These are phyloP conservation scores for Aureobasidium vineae DNA, from an alignment of 2,329 filamentous ascomycete species.

Conservation along the genomic window DNA sequence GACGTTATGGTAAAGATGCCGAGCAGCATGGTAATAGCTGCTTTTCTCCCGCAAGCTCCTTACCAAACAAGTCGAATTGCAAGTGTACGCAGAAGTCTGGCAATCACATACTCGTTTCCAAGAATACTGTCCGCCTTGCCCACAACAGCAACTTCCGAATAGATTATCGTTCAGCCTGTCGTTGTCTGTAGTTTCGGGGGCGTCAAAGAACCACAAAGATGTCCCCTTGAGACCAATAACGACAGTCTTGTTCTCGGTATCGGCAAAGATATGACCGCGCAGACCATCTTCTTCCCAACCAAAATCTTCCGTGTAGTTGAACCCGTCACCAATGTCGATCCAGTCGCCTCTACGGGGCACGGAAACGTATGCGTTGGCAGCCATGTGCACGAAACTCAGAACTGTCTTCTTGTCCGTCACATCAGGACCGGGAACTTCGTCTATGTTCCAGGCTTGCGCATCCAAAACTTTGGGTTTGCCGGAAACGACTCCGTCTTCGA, in stretches of 20 bases:
- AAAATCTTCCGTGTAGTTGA: slow-evolving; percentile 80
- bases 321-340: slow-evolving; percentile 71
- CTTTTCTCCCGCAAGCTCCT: slow-evolving; percentile 74
- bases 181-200: slow-evolving; percentile 81
- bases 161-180: slow-evolving; percentile 95
- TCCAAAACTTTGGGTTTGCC: slow-evolving; percentile 68
- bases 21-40: slow-evolving; percentile 83
- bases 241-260: slow-evolving; percentile 77
- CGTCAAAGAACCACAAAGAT: slow-evolving; percentile 78
- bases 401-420: slow-evolving; percentile 79
- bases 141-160: slow-evolving; percentile 94
- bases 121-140: slow-evolving; percentile 80
- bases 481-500: slow-evolving; percentile 48
- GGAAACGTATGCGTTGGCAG: slow-evolving; percentile 81
- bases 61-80: slow-evolving; percentile 83
- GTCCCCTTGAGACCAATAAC: slow-evolving; percentile 82
- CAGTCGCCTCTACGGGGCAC: slow-evolving; percentile 69
- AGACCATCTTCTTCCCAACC: slow-evolving; percentile 86
- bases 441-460: slow-evolving; percentile 75
- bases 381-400: slow-evolving; percentile 76
- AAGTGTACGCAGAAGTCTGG: slow-evolving; percentile 78
- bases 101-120: slow-evolving; percentile 91
- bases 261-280: slow-evolving; percentile 85
- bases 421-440: slow-evolving; percentile 74
- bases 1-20: slow-evolving; percentile 84